These are phyloP conservation scores for Lepidium aucheri DNA, from an alignment of 345 rosid species.

Conservation along the genomic window DNA sequence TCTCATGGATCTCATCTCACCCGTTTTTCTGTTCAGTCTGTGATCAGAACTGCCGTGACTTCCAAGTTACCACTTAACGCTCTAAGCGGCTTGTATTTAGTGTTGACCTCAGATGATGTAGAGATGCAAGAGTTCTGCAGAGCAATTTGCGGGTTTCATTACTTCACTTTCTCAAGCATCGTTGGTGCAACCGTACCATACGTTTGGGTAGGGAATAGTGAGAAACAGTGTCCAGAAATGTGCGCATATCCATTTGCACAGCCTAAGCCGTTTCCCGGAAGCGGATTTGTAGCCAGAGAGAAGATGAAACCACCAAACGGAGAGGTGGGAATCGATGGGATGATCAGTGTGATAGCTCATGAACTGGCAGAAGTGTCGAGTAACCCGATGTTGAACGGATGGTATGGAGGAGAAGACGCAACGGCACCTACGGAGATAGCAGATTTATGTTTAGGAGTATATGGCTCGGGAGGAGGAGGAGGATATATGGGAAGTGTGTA, in stretches of 20 bases:
- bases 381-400: constrained; percentile 88
- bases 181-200: constrained; percentile 90
- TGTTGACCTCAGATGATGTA: constrained; percentile 76
- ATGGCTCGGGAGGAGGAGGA: constrained; percentile 96
- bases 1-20: constrained; percentile 86
- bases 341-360: constrained; percentile 91
- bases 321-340: constrained; percentile 87
- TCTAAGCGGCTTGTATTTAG: constrained; percentile 60
- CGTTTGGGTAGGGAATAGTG: constrained; percentile 91
- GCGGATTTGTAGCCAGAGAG: constrained; percentile 28
- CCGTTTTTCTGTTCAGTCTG: constrained; percentile 70
- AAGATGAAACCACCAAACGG: constrained; percentile 69
- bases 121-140: constrained; percentile 92
- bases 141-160: constrained; percentile 91
- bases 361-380: constrained; percentile 90
- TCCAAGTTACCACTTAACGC: constrained; percentile 57
- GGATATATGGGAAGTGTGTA: constrained; percentile 75
- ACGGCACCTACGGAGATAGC: constrained; percentile 41
- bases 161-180: constrained; percentile 82
- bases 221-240: constrained; percentile 64
- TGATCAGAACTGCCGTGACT: constrained; percentile 67
- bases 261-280: constrained; percentile 51
- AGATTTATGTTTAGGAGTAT: constrained; percentile 87
- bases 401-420: constrained; percentile 96
- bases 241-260: constrained; percentile 92